phyloP scores from a whole-genome alignment of 2,329 filamentous ascomycete genomes.

The Allantophomopsis cytisporea region DNA sequence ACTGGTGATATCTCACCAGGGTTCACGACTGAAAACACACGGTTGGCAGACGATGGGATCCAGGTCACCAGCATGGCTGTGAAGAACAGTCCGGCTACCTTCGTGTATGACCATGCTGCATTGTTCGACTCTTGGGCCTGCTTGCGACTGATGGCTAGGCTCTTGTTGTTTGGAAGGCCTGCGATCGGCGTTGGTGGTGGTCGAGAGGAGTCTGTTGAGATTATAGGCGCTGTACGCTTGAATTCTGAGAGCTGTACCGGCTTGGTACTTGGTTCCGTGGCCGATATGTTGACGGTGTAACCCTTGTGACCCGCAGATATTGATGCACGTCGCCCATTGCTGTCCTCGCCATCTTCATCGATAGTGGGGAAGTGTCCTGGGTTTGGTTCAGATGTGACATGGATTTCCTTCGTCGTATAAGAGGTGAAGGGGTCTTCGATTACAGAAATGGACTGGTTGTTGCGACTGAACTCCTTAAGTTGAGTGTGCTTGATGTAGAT shows the following conservation, averaged over 20 bases:
- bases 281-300: not conserved
- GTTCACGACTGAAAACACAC: slow-evolving; percentile 56
- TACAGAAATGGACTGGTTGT: slow-evolving; percentile 17
- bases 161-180: too few species aligned
- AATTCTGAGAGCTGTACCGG: not conserved
- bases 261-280: not conserved
- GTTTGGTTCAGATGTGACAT: slow-evolving; percentile 38
- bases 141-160: not conserved
- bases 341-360: not conserved
- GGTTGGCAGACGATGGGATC: slow-evolving; percentile 67
- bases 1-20: slow-evolving; percentile 34
- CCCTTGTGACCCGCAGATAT: not conserved
- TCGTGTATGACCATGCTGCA: slow-evolving; percentile 56
- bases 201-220: not conserved
- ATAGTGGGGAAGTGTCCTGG: not conserved
- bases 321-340: not conserved
- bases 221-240: not conserved
- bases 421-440: slow-evolving; percentile 30
- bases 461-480: slow-evolving; percentile 35
- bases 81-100: slow-evolving; percentile 60
- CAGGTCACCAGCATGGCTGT: slow-evolving; percentile 58
- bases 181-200: not conserved
- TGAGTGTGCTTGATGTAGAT: slow-evolving; percentile 56
- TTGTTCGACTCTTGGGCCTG: slow-evolving; percentile 28
- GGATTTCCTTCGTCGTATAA: slow-evolving; percentile 49